phyloP scores from a whole-genome alignment of 2,329 filamentous ascomycete genomes.

The Trichoderma simmonsii region DNA sequence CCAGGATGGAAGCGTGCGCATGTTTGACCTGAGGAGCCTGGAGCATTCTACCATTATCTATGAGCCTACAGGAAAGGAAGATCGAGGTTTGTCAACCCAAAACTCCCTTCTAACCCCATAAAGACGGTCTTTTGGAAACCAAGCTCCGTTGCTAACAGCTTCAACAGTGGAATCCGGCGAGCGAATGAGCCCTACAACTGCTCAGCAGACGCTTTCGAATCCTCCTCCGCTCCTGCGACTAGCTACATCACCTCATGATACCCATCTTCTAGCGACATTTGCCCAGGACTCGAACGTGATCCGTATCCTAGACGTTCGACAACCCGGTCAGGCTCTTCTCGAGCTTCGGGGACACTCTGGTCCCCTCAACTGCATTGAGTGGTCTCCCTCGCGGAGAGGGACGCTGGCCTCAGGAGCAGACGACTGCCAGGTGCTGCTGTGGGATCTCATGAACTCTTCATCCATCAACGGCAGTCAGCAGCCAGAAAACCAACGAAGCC shows the following conservation, averaged over 20 bases:
- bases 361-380: constrained; percentile 88
- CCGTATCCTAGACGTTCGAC: constrained; percentile 91
- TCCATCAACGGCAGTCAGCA: constrained; percentile 49
- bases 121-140: no score
- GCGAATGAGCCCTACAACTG: constrained; percentile 69
- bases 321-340: constrained; percentile 90
- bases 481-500: constrained; percentile 59
- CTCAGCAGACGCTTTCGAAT: constrained; percentile 73
- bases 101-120: not conserved
- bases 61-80: constrained; percentile 86
- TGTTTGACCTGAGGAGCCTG: constrained; percentile 95
- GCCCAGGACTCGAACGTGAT: constrained; percentile 89
- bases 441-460: constrained; percentile 72
- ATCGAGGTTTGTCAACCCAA: constrained; percentile 58
- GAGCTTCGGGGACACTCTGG: constrained; percentile 88
- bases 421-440: constrained; percentile 86
- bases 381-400: constrained; percentile 83
- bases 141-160: constrained; percentile 22
- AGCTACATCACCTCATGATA: constrained; percentile 90
- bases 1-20: constrained; percentile 93
- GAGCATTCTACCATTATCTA: constrained; percentile 99
- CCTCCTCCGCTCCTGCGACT: constrained; percentile 75
- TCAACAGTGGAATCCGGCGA: constrained; percentile 48
- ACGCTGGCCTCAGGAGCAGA: constrained; percentile 89
- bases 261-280: constrained; percentile 94